These are phyloP conservation scores for Mortierella sp. DNA, from an alignment of 371 early-diverging fungal genomes.

Conservation along the genomic window DNA sequence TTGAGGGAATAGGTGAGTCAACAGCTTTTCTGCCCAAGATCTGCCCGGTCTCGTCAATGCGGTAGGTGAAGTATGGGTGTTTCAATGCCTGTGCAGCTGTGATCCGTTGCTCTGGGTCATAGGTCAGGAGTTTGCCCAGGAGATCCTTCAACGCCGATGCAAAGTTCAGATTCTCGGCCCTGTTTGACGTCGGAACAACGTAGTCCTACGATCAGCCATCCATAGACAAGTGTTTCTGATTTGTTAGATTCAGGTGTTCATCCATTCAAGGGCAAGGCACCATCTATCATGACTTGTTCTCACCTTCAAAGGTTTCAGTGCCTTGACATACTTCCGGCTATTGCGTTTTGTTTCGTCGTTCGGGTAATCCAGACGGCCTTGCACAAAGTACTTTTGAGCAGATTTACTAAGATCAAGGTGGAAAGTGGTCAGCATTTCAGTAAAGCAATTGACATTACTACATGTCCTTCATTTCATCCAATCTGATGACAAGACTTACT, in stretches of 20 bases:
- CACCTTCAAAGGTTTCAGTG: constrained; percentile 69
- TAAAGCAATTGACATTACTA: no score
- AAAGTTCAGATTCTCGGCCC: constrained; percentile 27
- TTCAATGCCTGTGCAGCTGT: constrained; percentile 71
- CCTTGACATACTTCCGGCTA: constrained; percentile 76
- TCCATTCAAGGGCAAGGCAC: no score
- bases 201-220: constrained; percentile 15
- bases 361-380: constrained; percentile 75
- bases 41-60: constrained; percentile 31
- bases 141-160: constrained; percentile 60
- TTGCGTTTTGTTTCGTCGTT: constrained; percentile 66
- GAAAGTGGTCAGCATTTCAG: no score
- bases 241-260: no score
- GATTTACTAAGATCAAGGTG: constrained; percentile 56
- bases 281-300: no score
- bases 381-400: constrained; percentile 68
- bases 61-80: constrained; percentile 68
- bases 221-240: no score
- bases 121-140: constrained; percentile 68
- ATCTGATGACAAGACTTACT: no score
- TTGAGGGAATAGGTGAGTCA: neutral
- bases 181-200: constrained; percentile 31
- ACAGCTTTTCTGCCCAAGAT: constrained; percentile 20
- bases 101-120: constrained; percentile 74
- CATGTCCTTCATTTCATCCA: no score